Evolutionary conservation across 164 flowering plant genomes (phyloP).

Genomic region (Umbellularia californica): DNA sequence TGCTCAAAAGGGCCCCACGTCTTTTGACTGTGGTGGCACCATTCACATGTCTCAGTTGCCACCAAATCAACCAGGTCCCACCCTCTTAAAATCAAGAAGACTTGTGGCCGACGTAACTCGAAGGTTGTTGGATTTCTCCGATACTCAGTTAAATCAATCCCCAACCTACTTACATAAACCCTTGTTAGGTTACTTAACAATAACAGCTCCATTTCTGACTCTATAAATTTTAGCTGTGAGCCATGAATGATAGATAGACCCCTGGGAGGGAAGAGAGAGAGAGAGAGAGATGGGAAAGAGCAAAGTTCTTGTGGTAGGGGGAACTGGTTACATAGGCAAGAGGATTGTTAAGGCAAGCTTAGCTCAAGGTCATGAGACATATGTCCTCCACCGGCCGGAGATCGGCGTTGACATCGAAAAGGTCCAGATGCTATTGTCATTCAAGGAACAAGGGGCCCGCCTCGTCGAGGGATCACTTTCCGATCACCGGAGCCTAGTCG

Average conservation of each 20-base stretch:
- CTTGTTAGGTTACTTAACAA: no score
- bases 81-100: no score
- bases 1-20: no score
- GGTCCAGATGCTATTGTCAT: constrained; percentile 41
- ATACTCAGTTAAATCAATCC: no score
- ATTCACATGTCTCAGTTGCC: no score
- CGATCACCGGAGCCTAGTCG: constrained; percentile 57
- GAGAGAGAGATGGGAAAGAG: constrained; percentile 37
- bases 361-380: constrained; percentile 46
- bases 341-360: constrained; percentile 63
- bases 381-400: constrained; percentile 48
- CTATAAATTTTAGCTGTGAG: not conserved
- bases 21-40: no score
- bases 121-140: no score
- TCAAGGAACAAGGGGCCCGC: constrained; percentile 53
- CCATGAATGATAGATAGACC: not conserved
- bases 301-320: constrained; percentile 59
- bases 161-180: no score
- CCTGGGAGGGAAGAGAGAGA: not conserved
- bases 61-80: no score
- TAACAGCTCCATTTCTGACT: no score
- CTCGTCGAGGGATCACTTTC: constrained; percentile 44
- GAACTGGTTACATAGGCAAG: constrained; percentile 65
- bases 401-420: constrained; percentile 65
- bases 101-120: no score